Base-by-base conservation (phyloP, 345 rosid species). In the Citrus maxima region DNA sequence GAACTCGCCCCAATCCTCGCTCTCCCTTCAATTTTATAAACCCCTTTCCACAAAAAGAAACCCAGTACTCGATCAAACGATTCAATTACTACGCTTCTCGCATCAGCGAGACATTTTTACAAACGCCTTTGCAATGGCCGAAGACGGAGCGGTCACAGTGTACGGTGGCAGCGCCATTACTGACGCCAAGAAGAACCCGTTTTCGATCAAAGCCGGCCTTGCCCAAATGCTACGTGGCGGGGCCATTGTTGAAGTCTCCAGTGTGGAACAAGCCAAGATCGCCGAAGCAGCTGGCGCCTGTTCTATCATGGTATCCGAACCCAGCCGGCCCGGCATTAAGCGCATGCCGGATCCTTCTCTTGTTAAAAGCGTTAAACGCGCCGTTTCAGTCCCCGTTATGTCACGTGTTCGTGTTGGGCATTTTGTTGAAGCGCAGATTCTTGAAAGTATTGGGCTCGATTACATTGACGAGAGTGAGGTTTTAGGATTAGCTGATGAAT, bases 151-250 rank as follows among this genome's bases (percentile, higher is more conserved):
- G 7, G 89, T 88, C 67, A 83, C 91, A 21, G 69, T 86, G 70
- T 88, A 88, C 80, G 78, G 76, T 80, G 81, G 84, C 61, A 75
- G 82, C 59, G 86, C 89, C 55, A 80, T 88, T 28, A 74, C 91
- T 34, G 97, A 92, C 67, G 73, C 91, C 68, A 30, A 88, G 85
- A 86, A 93, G 68, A 80, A 85, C 67, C 77, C 81, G 3, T 87
- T 84, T 77, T 89, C 91, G 14, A 83, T 89, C 74, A 90, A 91
- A 82, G 91, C 85, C 7, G 92, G 90, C 14, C 49, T 91, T 40
- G 85, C 93, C 70, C 93, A 93, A 72, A 85, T 88, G 63, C 92
- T 93, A 35, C 91, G 90, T 37, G 94, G 95, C 32, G 95, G 93
- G 75, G 92, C 83, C 37, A 72, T 88, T 77, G 67, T 93, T 67